These are phyloP conservation scores for Podila verticillata DNA, from an alignment of 192 early-diverging fungal species.

Conservation along the genomic window DNA sequence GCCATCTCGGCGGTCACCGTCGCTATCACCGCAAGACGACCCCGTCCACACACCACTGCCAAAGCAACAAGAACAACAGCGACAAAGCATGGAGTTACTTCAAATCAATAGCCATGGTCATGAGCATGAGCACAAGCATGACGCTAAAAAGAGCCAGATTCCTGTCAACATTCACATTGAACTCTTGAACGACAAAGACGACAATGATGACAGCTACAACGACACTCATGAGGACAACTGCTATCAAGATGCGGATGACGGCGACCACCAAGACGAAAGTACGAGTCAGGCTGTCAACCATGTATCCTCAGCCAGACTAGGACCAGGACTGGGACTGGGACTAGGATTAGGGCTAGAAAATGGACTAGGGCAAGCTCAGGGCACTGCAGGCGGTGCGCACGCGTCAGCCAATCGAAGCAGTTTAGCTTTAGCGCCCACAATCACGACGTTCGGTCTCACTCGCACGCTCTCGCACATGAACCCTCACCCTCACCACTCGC, in stretches of 20 bases:
- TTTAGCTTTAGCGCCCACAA: background rate
- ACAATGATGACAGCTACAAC: background rate
- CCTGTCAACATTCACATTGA: constrained; percentile 1
- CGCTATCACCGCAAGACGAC: background rate
- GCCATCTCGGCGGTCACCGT: too few relatives aligned
- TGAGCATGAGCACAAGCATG: background rate
- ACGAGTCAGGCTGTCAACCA: too few relatives aligned
- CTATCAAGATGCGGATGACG: background rate
- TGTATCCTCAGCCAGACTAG: background rate
- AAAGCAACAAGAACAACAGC: background rate
- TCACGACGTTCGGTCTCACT: background rate
- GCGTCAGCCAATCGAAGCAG: background rate
- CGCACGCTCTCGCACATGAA: background rate
- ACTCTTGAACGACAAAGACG: background rate
- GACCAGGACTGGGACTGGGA: background rate
- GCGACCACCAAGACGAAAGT: too few relatives aligned
- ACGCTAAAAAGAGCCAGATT: background rate
- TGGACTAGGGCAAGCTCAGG: background rate
- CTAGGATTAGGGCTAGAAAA: background rate
- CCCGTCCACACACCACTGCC: background rate
- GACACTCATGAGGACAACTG: background rate
- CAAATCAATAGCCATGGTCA: background rate
- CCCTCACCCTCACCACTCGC: background rate
- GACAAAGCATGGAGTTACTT: background rate
- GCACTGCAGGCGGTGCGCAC: background rate